Conservation (phyloP, 768 basidiomycete genomes). For the Calvatia gigantea region DNA sequence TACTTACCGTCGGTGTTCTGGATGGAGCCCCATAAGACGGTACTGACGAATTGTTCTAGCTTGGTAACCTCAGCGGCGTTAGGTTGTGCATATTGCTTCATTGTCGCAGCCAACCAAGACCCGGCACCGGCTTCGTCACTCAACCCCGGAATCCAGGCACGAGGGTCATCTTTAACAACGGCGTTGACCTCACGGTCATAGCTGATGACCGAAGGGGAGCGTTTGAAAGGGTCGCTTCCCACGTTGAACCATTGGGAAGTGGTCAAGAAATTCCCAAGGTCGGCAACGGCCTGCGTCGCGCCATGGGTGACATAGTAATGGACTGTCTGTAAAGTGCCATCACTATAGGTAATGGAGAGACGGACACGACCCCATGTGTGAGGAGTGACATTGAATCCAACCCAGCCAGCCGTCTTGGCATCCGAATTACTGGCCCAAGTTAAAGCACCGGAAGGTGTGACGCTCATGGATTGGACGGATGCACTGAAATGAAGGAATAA, state of each 20-base stretch:
- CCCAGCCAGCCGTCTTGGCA: constrained; percentile 36
- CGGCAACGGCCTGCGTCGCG: constrained; percentile 39
- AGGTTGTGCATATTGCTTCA: constrained; percentile 56
- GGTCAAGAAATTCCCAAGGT: constrained; percentile 52
- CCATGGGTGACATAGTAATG: constrained; percentile 49
- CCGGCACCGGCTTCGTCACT: constrained; percentile 61
- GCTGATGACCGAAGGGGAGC: constrained; percentile 51
- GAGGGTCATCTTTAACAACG: constrained; percentile 44
- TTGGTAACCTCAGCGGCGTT: constrained; percentile 50
- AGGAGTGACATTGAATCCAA: constrained; percentile 43
- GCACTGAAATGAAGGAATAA: constrained; percentile 48
- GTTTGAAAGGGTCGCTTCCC: constrained; percentile 45
- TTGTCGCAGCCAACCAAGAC: constrained; percentile 51
- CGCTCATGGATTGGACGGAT: constrained; percentile 36
- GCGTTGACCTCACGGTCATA: constrained; percentile 51
- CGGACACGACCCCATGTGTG: constrained; percentile 46
- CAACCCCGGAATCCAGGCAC: constrained; percentile 59
- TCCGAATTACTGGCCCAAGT: constrained; percentile 43
- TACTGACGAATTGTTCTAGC: constrained; percentile 45
- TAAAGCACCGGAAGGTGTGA: constrained; percentile 43
- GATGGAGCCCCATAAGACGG: constrained; percentile 45
- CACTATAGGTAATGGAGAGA: constrained; percentile 44
- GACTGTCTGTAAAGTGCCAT: constrained; percentile 49
- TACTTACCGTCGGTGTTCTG: constrained; percentile 44
- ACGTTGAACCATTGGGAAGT: constrained; percentile 52